Base-by-base conservation (phyloP, 371 early-diverging fungal genomes). In the Lichtheimia ramosa region DNA sequence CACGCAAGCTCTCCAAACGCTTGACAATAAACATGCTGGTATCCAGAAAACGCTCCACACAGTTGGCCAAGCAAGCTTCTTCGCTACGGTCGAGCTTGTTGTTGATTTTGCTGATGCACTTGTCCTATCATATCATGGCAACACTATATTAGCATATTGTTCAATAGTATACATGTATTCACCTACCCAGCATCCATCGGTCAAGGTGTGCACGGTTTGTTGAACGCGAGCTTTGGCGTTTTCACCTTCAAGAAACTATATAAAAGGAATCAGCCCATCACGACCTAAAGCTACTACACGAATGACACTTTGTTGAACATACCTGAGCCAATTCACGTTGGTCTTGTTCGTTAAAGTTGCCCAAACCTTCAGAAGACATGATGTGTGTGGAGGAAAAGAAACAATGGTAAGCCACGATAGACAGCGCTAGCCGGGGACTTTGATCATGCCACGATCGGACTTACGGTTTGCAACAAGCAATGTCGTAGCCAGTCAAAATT, bases 31-130 rank as follows among this genome's bases (percentile, higher is more conserved):
- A 81, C 62, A 87, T 63, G 66, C 83, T 83, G 62, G 89, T 86
- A 73, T 92, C 93, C 40, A 92, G 75, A 73, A 92, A 92, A 56
- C 93, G 86, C 43, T 85, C 89, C 15, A 92, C 92, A 68, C 91
- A 92, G 85, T 91, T 90, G 48, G 86, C 80, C 61, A 92, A 77
- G 69, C 93, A 92, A 34, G 83, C 75, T 62, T 84, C 83, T 66
- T 91, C 91, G 43, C 74, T 75, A 49, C 77, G 77, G 59, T 87
- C 87, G 28, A 89, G 74, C 62, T 83, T 82, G 79, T 86, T 90
- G 66, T 84, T 78, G 58, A 88, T 75, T 65, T 86, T 87, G 62
- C 73, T 80, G 62, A 92, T 86, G 71, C 92, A 92, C 66, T 87
- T 88, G 63, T 92, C 91, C 73, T 73, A 46, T n/a, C n/a, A n/a